Conservation (phyloP, 116 monocot species). For the Phalaenopsis hybrid region DNA sequence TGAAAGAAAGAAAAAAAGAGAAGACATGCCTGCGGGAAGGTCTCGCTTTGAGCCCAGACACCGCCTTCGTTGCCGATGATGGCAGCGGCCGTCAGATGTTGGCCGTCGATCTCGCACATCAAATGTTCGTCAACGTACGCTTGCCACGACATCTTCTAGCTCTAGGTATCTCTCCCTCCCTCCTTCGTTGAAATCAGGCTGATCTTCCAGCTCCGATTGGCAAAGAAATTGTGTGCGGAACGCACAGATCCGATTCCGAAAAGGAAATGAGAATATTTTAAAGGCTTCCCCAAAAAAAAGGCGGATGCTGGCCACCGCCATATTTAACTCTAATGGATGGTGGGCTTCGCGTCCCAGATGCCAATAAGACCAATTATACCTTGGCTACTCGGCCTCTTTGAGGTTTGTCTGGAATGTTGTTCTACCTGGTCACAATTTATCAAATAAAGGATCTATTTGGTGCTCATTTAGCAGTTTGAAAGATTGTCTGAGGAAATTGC, state of each 20-base stretch:
- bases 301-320: background rate
- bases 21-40: constrained; percentile 30
- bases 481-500: no score
- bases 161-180: background rate
- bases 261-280: background rate
- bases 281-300: no score
- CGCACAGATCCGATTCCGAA: background rate
- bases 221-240: background rate
- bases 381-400: no score
- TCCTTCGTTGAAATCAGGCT: background rate
- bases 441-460: no score
- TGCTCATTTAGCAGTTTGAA: no score
- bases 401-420: no score
- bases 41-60: constrained; percentile 47
- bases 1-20: background rate
- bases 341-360: background rate
- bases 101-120: constrained; percentile 46
- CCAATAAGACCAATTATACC: no score
- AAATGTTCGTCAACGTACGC: constrained; percentile 49
- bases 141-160: constrained; percentile 45
- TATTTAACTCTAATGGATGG: background rate
- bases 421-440: no score
- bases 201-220: background rate
- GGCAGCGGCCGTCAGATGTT: constrained; percentile 39
- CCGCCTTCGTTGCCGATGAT: constrained; percentile 43